Conservation (phyloP, 768 basidiomycete genomes). For the Lentinula sp. region DNA sequence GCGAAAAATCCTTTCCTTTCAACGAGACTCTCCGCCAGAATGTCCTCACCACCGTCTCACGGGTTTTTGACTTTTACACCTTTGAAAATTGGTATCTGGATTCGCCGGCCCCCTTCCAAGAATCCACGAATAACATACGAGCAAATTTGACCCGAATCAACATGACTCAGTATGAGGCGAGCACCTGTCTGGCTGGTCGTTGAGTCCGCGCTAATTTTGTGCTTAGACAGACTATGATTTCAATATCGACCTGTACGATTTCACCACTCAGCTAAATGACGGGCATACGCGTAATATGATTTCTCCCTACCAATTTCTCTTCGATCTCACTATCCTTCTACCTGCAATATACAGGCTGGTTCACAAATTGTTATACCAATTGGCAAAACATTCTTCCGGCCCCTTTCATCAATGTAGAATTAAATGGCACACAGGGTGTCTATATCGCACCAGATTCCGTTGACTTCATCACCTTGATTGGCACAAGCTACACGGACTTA, state of each 20-base stretch:
- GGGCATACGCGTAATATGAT: conserved; percentile 51
- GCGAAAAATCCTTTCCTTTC: conserved; percentile 52
- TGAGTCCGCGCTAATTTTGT: background rate
- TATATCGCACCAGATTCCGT: conserved; percentile 52
- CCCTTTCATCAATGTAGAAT: conserved; percentile 45
- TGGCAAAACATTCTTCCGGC: conserved; percentile 54
- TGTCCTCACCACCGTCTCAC: conserved; percentile 38
- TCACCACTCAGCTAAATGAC: conserved; percentile 53
- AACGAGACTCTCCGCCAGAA: conserved; percentile 52
- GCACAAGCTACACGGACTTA: conserved; percentile 36
- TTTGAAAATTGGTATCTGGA: conserved; percentile 47
- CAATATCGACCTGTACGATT: conserved; percentile 49
- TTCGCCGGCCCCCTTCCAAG: conserved; percentile 47
- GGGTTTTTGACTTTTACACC: conserved; percentile 48
- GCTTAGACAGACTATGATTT: conserved; percentile 62
- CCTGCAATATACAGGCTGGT: conserved; percentile 34
- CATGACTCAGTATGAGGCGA: conserved; percentile 39
- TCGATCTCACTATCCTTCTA: background rate
- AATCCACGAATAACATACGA: conserved; percentile 51
- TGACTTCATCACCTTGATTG: conserved; percentile 42
- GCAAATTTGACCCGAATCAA: conserved; percentile 42
- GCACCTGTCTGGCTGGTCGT: background rate
- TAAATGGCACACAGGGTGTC: conserved; percentile 39
- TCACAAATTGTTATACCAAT: conserved; percentile 47
- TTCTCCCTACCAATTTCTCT: background rate